Percentiles rank a stretch among this genome's conserved stretches.
Evolutionary conservation across 1,284 basidiomycete species (phyloP).

Genomic region (Sutorius eximius): DNA sequence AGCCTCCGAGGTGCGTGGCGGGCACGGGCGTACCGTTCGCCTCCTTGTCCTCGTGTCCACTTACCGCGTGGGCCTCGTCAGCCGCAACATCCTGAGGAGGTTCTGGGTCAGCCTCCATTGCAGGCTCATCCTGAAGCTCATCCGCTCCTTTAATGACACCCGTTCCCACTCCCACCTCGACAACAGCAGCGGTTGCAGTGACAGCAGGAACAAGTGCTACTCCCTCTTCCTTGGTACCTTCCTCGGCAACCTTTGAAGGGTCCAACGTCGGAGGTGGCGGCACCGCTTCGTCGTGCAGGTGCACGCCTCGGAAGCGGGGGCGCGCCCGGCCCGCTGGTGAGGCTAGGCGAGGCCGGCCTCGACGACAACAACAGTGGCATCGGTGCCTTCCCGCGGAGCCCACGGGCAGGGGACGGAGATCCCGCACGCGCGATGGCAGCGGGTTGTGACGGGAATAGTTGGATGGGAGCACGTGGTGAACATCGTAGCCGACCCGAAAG

Average conservation of each 20-base stretch:
- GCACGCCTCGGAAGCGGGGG: conserved; percentile 33
- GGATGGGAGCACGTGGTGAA: too few species aligned
- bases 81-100: background rate
- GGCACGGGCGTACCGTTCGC: conserved; percentile 2
- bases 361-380: conserved; percentile 25
- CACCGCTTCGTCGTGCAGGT: conserved; percentile 27
- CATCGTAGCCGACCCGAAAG: too few species aligned
- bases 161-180: background rate
- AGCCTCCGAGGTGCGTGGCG: background rate
- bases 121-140: background rate
- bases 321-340: conserved; percentile 8
- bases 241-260: background rate
- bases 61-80: background rate
- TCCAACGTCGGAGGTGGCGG: conserved; percentile 20
- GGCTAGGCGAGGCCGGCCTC: conserved; percentile 24
- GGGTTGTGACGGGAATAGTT: too few species aligned
- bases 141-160: background rate
- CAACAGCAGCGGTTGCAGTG: background rate
- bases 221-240: conserved; percentile 6
- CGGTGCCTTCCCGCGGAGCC: conserved; percentile 18
- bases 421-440: conserved; percentile 10
- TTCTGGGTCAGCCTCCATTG: conserved; percentile 1
- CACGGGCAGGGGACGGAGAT: conserved; percentile 15
- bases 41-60: background rate
- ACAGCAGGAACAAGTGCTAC: background rate